A percentile compares a stretch with the other conserved stretches of the same genome.
Evolutionary conservation across 2,329 filamentous ascomycete genomes (phyloP).

Genomic region (Atkinsonella hypoxylon): DNA sequence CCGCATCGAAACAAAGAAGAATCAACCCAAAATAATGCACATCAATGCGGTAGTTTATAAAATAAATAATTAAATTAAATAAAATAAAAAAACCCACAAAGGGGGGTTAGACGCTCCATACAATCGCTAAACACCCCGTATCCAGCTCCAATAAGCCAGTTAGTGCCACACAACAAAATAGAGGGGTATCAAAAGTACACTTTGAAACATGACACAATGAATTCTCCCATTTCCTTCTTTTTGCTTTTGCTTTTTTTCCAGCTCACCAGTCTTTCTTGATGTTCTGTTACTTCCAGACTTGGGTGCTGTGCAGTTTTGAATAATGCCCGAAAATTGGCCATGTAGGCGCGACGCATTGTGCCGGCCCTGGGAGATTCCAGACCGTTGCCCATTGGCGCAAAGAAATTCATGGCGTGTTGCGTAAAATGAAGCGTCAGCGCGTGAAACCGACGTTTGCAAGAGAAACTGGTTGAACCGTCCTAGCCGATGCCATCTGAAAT

Average conservation of each 20-base stretch:
- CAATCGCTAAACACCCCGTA: background rate
- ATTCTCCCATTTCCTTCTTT: background rate
- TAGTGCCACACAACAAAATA: background rate
- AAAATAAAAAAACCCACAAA: background rate
- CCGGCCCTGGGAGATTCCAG: background rate
- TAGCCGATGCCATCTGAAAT: background rate
- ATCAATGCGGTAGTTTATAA: too few species aligned
- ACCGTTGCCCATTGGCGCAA: background rate
- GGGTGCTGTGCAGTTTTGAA: conserved; percentile 1
- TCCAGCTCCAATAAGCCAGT: background rate
- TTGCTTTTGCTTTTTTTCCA: background rate
- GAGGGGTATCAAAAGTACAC: background rate
- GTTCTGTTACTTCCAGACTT: conserved; percentile 1
- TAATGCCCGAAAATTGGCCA: background rate
- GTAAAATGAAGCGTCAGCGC: too few species aligned
- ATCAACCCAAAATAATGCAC: too few species aligned
- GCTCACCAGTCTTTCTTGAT: background rate
- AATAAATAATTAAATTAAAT: background rate
- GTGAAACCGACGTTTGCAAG: background rate
- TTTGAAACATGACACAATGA: background rate
- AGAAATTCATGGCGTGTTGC: background rate
- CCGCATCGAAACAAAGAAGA: background rate
- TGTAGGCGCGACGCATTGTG: background rate
- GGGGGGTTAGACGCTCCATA: background rate
- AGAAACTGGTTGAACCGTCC: background rate